Conservation (phyloP, 2,329 filamentous ascomycete species). For the Macrophomina tecta region DNA sequence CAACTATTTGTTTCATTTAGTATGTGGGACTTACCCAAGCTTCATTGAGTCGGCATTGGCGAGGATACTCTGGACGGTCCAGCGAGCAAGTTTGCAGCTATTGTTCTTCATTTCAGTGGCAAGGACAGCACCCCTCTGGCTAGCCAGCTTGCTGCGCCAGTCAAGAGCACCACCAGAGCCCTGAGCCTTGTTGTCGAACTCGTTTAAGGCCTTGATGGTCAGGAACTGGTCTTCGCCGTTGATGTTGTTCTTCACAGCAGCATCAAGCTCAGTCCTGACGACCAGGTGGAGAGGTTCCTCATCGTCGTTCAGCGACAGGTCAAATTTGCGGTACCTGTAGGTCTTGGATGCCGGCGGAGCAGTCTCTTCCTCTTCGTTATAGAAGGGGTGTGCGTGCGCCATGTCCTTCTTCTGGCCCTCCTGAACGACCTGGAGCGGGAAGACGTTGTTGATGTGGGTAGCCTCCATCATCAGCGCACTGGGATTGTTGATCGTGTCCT, state of each 20-base stretch:
- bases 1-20: constrained; percentile 8
- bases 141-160: constrained; percentile 94
- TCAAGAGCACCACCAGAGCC: constrained; percentile 93
- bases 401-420: constrained; percentile 85
- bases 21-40: constrained; percentile 72
- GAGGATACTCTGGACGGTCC: constrained; percentile 96
- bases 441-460: constrained; percentile 99
- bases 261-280: constrained; percentile 94
- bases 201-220: constrained; percentile 95
- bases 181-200: constrained; percentile 98
- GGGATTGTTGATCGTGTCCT: constrained; percentile 96
- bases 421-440: constrained; percentile 90
- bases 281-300: constrained; percentile 92
- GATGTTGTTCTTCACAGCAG: constrained; percentile 92
- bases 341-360: constrained; percentile 94
- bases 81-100: constrained; percentile 96
- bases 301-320: constrained; percentile 86
- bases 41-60: constrained; percentile 99
- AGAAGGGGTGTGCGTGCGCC: constrained; percentile 93
- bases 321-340: constrained; percentile 98
- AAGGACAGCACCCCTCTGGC: constrained; percentile 93
- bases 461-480: constrained; percentile 91
- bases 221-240: constrained; percentile 90
- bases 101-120: constrained; percentile 99
- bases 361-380: constrained; percentile 90